Percentiles rank a stretch among this genome's conserved stretches.
Evolutionary conservation across 1,284 basidiomycete genomes (phyloP).

Genomic region (Marasmius tenuissimus): DNA sequence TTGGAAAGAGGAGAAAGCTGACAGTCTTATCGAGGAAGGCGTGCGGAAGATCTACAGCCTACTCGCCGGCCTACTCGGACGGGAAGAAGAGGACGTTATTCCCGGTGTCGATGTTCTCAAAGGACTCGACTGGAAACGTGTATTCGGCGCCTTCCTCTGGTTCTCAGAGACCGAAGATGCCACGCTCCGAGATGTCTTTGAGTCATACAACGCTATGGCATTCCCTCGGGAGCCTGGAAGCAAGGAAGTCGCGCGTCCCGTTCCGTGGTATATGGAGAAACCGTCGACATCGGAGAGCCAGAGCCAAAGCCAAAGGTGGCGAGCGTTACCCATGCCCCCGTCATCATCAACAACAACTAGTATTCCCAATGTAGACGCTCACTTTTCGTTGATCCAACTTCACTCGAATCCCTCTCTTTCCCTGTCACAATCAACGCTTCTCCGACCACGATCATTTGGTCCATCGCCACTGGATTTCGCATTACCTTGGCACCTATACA

Average conservation of each 20-base stretch:
- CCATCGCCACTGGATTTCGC: constrained; percentile 79
- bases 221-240: constrained; percentile 32
- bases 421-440: constrained; percentile 47
- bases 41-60: constrained; percentile 86
- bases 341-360: constrained; percentile 31
- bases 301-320: constrained; percentile 16
- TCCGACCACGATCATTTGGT: constrained; percentile 74
- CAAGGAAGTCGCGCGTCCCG: constrained; percentile 54
- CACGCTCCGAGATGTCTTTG: constrained; percentile 69
- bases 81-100: constrained; percentile 47
- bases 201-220: constrained; percentile 60
- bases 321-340: constrained; percentile 14
- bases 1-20: constrained; percentile 82
- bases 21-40: constrained; percentile 68
- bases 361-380: constrained; percentile 55
- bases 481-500: constrained; percentile 92
- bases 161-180: constrained; percentile 78
- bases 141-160: constrained; percentile 92
- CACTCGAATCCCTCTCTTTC: constrained; percentile 68
- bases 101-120: constrained; percentile 70
- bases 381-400: constrained; percentile 85
- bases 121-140: constrained; percentile 93
- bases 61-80: constrained; percentile 76
- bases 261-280: constrained; percentile 66
- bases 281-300: constrained; percentile 14